Evolutionary conservation across 2,329 filamentous ascomycete genomes (phyloP), one percentile per base, ranked within the genome.

Genomic region (Pyrenochaeta sp.): DNA sequence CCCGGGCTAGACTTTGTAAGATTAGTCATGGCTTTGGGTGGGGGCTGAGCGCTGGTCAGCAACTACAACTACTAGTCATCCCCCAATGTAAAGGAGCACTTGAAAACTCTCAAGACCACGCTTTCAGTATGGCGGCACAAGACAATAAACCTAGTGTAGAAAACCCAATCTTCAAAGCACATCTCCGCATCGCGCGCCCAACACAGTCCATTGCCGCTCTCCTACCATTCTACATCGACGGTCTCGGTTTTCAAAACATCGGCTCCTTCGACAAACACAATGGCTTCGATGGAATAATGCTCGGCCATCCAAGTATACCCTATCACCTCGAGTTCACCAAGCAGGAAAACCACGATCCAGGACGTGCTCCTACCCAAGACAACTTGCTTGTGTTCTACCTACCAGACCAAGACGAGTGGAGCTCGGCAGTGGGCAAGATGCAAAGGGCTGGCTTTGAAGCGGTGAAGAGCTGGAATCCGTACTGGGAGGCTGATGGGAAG

Each of bases 291-390:
- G 78, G 75, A 11, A 46, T 79, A 9, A 77, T 81, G 75, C 68
- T 81, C 7, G 78, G 78, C 14, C 73, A 76, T 50, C 64, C 66
- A 5, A 60, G 56, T 7, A 69, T 70, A 2, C 68, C 68, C 0
- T 80, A 78, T 58, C 79, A 82, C 53, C 71, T 82, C 15, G 79
- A 82, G 58, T 78, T 81, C 51, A 80, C 77, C 0, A 64, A 67
- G 3, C 63, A 74, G 35, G 27, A 56, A 10, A 74, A 70, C 0
- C 74, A 79, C 48, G 61, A 71, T 1, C 73, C 64, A 4, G 75
- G 74, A 2, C 64, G 67, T 31, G 23, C 75, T 6, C 78, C 78
- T 3, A 78, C 76, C 0, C 67, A 77, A 47, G 79, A 81, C 56
- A 79, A 81, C 49, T 63, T 81, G 23, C 60, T 81, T 2, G 72